These are phyloP conservation scores for Jatropha podagrica DNA, from an alignment of 441 rosid genomes.

Conservation along the genomic window DNA sequence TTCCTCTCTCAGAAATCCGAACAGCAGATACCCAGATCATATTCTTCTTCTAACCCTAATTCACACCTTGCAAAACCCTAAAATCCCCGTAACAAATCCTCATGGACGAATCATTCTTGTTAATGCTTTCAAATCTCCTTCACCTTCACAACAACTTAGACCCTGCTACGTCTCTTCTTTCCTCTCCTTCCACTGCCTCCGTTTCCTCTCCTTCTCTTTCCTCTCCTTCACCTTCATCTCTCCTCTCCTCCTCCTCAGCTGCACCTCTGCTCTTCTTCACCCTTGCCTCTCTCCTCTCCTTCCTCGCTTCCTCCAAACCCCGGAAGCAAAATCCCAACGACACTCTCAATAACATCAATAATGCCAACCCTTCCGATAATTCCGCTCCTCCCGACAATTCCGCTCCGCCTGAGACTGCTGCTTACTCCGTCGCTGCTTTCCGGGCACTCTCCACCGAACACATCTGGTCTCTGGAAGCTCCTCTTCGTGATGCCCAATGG, in stretches of 20 bases:
- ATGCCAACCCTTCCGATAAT: constrained; percentile 18
- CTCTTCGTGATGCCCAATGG: constrained; percentile 85
- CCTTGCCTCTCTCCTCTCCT: constrained; percentile 70
- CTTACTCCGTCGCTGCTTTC: constrained; percentile 77
- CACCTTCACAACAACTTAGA: constrained; percentile 84
- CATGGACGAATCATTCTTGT: constrained; percentile 62
- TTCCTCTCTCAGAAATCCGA: too few species aligned
- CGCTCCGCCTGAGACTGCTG: constrained; percentile 40
- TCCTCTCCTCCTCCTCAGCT: constrained; percentile 60
- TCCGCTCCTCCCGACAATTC: constrained; percentile 28
- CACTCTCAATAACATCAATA: constrained; percentile 18
- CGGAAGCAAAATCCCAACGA: constrained; percentile 21
- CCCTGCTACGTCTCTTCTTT: constrained; percentile 60
- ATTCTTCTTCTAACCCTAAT: constrained; percentile 9
- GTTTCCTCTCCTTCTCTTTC: constrained; percentile 33
- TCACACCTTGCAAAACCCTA: too few species aligned
- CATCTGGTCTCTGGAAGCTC: constrained; percentile 78
- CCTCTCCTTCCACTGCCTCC: constrained; percentile 47
- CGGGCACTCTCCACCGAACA: constrained; percentile 85
- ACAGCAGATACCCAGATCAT: too few species aligned
- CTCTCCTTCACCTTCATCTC: constrained; percentile 41
- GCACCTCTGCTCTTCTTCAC: constrained; percentile 71
- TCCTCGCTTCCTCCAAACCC: constrained; percentile 57
- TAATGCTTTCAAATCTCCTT: constrained; percentile 69
- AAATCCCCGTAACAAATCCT: too few species aligned